Conservation (phyloP, 2,329 filamentous ascomycete genomes). For the Sporothrix pseudoabietina region DNA sequence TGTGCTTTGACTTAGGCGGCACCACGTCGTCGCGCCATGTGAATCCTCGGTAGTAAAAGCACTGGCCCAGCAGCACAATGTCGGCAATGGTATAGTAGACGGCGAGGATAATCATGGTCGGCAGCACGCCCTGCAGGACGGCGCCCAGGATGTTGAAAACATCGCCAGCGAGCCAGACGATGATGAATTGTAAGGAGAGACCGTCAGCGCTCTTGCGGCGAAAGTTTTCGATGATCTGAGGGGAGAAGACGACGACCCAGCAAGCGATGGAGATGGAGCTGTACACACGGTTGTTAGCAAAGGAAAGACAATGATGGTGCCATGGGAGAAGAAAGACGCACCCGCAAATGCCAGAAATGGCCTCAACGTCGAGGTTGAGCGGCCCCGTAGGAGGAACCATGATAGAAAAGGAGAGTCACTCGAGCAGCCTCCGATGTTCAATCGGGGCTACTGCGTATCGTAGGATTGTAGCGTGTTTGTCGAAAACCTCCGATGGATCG, state of each 20-base stretch:
- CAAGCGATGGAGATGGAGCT: conserved; percentile 90
- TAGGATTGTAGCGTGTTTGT: neutral
- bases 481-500: neutral
- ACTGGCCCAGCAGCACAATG: conserved; percentile 76
- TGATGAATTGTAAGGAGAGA: conserved; percentile 68
- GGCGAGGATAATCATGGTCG: conserved; percentile 68
- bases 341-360: conserved; percentile 90
- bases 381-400: conserved; percentile 59
- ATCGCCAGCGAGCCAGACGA: conserved; percentile 91
- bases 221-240: conserved; percentile 68
- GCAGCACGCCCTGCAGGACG: conserved; percentile 66
- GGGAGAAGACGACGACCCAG: conserved; percentile 97
- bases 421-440: neutral
- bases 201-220: conserved; percentile 37
- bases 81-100: conserved; percentile 38
- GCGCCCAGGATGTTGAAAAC: conserved; percentile 39
- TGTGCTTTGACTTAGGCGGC: conserved; percentile 47
- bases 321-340: conserved; percentile 44
- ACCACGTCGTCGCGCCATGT: conserved; percentile 60
- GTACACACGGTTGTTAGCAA: conserved; percentile 26
- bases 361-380: conserved; percentile 81
- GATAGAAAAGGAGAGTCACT: conserved; percentile 5
- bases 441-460: neutral
- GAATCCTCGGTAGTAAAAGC: conserved; percentile 94
- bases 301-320: neutral